Percentiles rank a stretch among this genome's conserved stretches.
These are phyloP conservation scores for Aspergillus neotritici DNA, from an alignment of 2,329 filamentous ascomycete genomes.

Conservation along the genomic window DNA sequence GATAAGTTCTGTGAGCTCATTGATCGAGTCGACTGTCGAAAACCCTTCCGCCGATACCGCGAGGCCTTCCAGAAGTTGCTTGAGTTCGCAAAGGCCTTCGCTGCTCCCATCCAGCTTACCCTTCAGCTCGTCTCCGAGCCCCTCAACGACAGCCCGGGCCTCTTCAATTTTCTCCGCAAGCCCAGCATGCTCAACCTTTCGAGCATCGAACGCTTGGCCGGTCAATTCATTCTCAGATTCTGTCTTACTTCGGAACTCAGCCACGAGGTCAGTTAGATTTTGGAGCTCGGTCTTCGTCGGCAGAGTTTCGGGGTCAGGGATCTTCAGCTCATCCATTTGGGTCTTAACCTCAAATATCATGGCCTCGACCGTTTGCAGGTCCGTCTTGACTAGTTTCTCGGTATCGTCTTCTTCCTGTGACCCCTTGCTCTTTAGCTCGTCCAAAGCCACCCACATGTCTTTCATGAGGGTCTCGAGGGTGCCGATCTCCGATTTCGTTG, in stretches of 20 bases:
- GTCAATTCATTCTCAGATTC: constrained; percentile 66
- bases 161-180: constrained; percentile 73
- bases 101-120: constrained; percentile 70
- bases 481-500: constrained; percentile 72
- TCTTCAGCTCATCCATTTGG: constrained; percentile 65
- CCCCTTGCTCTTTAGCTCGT: constrained; percentile 56
- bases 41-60: constrained; percentile 52
- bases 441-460: constrained; percentile 68
- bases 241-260: constrained; percentile 60
- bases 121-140: constrained; percentile 71
- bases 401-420: constrained; percentile 44
- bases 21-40: constrained; percentile 55
- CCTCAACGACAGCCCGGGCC: constrained; percentile 69
- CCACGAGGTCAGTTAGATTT: constrained; percentile 63
- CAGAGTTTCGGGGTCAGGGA: constrained; percentile 64
- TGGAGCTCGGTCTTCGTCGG: constrained; percentile 72
- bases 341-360: constrained; percentile 81
- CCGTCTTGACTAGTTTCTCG: constrained; percentile 69
- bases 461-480: constrained; percentile 72
- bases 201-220: constrained; percentile 73
- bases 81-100: constrained; percentile 56
- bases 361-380: constrained; percentile 74
- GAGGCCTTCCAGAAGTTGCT: constrained; percentile 60
- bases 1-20: constrained; percentile 68
- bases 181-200: constrained; percentile 74